Base-by-base conservation (phyloP, 2,329 filamentous ascomycete species). In the Ophiostoma sp. region DNA sequence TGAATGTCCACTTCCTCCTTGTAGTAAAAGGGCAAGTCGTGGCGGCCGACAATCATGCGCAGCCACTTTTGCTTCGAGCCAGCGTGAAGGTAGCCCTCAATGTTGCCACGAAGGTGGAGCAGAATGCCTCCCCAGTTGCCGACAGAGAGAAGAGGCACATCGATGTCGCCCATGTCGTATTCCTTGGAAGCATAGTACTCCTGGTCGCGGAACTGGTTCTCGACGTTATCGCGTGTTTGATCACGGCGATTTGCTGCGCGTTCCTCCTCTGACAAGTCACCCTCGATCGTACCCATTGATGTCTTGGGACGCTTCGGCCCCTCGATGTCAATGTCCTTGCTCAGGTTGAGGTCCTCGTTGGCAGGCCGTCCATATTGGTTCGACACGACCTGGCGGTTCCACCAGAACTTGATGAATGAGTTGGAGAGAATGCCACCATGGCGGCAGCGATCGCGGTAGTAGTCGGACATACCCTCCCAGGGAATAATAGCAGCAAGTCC, bases 1-100 rank as follows among this genome's bases (percentile, higher is more conserved):
- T 93, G 91, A 0, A 93, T 77, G 74, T 91, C 88, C 0, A 92
- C 90, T 75, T 92, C 89, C 66, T 92, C 88, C 0, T 86, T 80
- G 78, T 92, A 92, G 81, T 92, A 93, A 79, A 93, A 93, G 0
- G 91, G 91, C 1, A 93, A 83, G 77, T 93, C 91, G 75, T 93
- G 91, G 0, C 91, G 85, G 1, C 91, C 91, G 0, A 87, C 90
- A 78, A 93, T 91, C 79, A 92, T 89, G 7, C 91, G 87, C 0
- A 93, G 83, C 76, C 91, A 93, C 79, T 93, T 93, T 75, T 89
- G 83, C 73, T 89, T 84, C 0, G 90, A 92, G 0, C 90, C 89
- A 0, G 91, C 90, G 66, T 89, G 84, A 1, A 82, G 82, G 73
- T 87, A 93, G 0, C 91, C 91, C 77, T 91, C 85, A 8, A 93